Conservation (phyloP, 2,329 filamentous ascomycete genomes). For the Pyricularia sp. region DNA sequence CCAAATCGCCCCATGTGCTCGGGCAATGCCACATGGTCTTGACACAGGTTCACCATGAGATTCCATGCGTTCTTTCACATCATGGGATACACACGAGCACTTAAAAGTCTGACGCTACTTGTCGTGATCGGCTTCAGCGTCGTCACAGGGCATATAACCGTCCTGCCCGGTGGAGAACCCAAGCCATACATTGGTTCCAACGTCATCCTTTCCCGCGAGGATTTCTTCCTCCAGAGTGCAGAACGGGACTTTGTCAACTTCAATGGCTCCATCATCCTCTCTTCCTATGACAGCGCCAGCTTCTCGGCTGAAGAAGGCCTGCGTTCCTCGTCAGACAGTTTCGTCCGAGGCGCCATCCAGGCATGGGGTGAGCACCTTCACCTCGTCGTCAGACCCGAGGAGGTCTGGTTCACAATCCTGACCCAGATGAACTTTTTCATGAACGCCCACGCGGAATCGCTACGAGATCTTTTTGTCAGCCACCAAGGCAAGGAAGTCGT, state of each 20-base stretch:
- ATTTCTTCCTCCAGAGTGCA: constrained; percentile 12
- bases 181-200: constrained; percentile 2
- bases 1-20: background rate
- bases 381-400: constrained; percentile 40
- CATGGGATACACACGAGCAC: background rate
- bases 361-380: constrained; percentile 41
- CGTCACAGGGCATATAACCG: constrained; percentile 6
- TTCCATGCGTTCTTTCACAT: background rate
- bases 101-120: background rate
- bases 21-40: background rate
- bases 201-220: constrained; percentile 8
- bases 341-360: constrained; percentile 33
- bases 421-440: constrained; percentile 42
- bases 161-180: constrained; percentile 16
- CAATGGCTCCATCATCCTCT: constrained; percentile 6
- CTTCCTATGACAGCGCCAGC: background rate
- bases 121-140: background rate
- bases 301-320: constrained; percentile 7
- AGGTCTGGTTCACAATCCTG: constrained; percentile 46
- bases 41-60: background rate
- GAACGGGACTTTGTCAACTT: constrained; percentile 13
- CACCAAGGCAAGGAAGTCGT: constrained; percentile 33
- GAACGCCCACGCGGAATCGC: constrained; percentile 33
- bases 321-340: constrained; percentile 23
- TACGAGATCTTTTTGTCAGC: constrained; percentile 34